phyloP scores from a whole-genome alignment of 805 yeast species.

The Cyberlindnera lachancei region DNA sequence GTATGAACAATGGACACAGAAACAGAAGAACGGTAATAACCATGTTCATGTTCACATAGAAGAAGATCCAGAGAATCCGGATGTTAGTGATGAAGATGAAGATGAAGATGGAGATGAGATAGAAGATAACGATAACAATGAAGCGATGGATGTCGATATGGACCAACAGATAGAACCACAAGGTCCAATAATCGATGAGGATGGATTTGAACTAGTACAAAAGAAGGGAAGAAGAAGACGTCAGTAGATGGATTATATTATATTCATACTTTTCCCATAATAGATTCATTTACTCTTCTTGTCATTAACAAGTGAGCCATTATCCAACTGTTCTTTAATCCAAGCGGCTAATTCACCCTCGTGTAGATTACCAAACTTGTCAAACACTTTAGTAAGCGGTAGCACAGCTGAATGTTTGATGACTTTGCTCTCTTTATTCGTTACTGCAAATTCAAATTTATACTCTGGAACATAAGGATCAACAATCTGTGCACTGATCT shows the following conservation, averaged over 20 bases:
- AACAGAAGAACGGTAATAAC: slow-evolving; percentile 33
- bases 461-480: slow-evolving; percentile 40
- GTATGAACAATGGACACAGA: slow-evolving; percentile 52
- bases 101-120: slow-evolving; percentile 27
- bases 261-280: background rate
- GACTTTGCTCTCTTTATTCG: slow-evolving; percentile 11
- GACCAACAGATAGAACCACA: slow-evolving; percentile 25
- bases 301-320: background rate
- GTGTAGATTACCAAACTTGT: slow-evolving; percentile 36
- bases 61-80: slow-evolving; percentile 62
- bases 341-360: slow-evolving; percentile 31
- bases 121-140: slow-evolving; percentile 18
- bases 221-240: slow-evolving; percentile 48
- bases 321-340: slow-evolving; percentile 28
- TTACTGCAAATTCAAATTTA: slow-evolving; percentile 28
- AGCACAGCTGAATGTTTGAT: slow-evolving; percentile 16
- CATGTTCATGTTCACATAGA: slow-evolving; percentile 36
- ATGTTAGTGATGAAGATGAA: slow-evolving; percentile 42
- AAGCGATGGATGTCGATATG: slow-evolving; percentile 34
- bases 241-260: background rate
- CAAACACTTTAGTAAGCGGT: slow-evolving; percentile 29
- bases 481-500: slow-evolving; percentile 25
- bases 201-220: slow-evolving; percentile 87
- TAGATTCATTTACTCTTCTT: background rate
- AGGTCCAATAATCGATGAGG: slow-evolving; percentile 81